phyloP scores from a whole-genome alignment of 1,284 basidiomycete species.

The Tilletiopsis washingtonensis region DNA sequence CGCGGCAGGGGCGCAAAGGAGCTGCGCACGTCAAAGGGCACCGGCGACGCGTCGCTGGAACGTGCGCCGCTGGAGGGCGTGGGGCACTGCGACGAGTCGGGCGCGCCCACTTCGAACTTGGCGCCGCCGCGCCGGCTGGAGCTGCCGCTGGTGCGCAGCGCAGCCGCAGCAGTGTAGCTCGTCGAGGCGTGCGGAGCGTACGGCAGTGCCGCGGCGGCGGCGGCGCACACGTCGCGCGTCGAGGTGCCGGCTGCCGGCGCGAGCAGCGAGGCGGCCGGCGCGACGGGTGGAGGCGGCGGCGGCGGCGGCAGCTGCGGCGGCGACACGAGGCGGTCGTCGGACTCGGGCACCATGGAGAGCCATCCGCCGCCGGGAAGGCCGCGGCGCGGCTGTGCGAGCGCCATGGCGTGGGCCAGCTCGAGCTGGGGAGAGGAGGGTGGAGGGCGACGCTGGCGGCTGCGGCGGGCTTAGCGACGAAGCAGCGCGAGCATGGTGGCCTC shows the following conservation, averaged over 20 bases:
- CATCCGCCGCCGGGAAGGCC: conserved; percentile 15
- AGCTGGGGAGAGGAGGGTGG: too few relatives aligned
- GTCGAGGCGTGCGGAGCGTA: conserved; percentile 8
- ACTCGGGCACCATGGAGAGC: conserved; percentile 34
- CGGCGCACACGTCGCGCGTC: background rate
- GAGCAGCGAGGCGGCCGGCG: background rate
- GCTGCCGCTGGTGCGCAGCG: conserved; percentile 10
- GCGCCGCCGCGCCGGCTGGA: conserved; percentile 10
- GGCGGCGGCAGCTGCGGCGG: background rate
- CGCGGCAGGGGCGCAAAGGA: conserved; percentile 32
- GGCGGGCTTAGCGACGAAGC: too few relatives aligned
- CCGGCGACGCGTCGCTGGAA: conserved; percentile 11
- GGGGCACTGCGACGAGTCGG: conserved; percentile 18
- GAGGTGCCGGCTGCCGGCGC: conserved; percentile 9
- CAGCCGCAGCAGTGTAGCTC: conserved; percentile 14
- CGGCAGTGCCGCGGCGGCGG: background rate
- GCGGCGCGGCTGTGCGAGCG: background rate
- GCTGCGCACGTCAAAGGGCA: conserved; percentile 26
- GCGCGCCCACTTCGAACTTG: conserved; percentile 22
- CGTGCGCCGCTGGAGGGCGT: conserved; percentile 6
- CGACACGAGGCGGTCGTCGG: background rate
- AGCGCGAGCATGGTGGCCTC: too few relatives aligned
- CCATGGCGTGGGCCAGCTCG: background rate
- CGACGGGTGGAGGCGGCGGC: background rate
- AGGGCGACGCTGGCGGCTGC: too few relatives aligned